Base-by-base conservation (phyloP, 2,329 filamentous ascomycete species). In the Atkinsonella hypoxylon region DNA sequence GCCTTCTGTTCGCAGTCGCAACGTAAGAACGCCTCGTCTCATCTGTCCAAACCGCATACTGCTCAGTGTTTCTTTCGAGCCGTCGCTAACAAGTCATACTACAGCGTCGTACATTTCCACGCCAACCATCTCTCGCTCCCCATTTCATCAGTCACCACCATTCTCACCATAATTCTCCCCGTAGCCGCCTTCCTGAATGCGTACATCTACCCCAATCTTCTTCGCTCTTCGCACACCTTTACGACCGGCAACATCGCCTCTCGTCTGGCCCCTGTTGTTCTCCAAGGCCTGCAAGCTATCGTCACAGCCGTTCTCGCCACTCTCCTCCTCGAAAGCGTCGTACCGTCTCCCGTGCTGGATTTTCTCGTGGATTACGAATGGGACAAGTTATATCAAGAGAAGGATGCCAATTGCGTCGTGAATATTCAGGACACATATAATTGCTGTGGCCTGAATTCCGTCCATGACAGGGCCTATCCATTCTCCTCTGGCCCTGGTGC, bases 381-480 rank as follows among this genome's bases (percentile, higher is more conserved):
- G 84, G 66, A 70, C 56, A 55, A 52, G 2, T 60, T 86, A 51
- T 87, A 71, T 57, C 62, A 56, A 0, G 56, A 59, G 0, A 78
- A 81, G 53, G 69, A 85, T 50, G 70, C 55, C 1, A 55, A 57
- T 0, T 63, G 70, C 2, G 75, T 88, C 51, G 68, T 72, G 41
- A 63, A 66, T 2, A 82, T 89, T 47, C 85, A 89, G 59, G 80
- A 88, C 59, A 63, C 73, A 0, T 74, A 86, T 32, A 61, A 75
- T 8, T 89, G 85, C 67, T 89, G 85, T 56, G 85, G 85, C 0
- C 69, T 86, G 34, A 72, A 72, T 50, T 74, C 70, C 4, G 61
- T 78, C 30, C 64, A 61, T 31, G 82, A 89, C 58, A 77, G 76
- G 56, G 75, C 77, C 0, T 87, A 75, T 69, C 85, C 84, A 0